phyloP scores from a whole-genome alignment of 139 green algal genomes.

The Micractinium conductrix region DNA sequence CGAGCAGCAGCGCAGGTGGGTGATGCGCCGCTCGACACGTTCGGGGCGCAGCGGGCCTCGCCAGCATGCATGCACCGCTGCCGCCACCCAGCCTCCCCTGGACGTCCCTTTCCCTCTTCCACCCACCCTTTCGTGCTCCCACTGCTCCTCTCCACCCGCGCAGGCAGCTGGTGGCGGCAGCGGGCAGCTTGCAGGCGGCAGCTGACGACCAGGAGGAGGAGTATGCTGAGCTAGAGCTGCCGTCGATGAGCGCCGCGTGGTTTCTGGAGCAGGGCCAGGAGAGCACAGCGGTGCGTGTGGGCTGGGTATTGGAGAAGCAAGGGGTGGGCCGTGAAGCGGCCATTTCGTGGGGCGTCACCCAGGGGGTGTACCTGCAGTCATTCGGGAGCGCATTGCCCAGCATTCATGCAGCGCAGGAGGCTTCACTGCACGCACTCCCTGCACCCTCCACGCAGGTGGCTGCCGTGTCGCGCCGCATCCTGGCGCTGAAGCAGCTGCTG shows the following conservation, averaged over 20 bases:
- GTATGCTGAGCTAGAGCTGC: constrained; percentile 25
- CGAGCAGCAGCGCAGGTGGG: constrained; percentile 29
- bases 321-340: no score
- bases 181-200: background rate
- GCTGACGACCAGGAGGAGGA: background rate
- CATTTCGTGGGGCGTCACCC: no score
- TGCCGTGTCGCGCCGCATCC: constrained; percentile 52
- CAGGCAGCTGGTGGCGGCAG: constrained; percentile 32
- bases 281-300: background rate
- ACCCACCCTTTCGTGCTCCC: background rate
- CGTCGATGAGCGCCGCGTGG: constrained; percentile 46
- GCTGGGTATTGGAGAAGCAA: no score
- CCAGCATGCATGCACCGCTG: no score
- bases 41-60: no score
- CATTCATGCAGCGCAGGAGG: no score
- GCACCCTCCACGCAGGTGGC: constrained; percentile 38
- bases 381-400: no score
- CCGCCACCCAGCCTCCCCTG: no score
- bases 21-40: no score
- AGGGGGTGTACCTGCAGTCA: no score
- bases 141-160: background rate
- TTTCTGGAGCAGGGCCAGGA: constrained; percentile 12
- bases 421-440: background rate
- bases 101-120: no score
- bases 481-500: constrained; percentile 69